Base-by-base conservation (phyloP, 2,329 filamentous ascomycete species). In the Balansia obtecta region DNA sequence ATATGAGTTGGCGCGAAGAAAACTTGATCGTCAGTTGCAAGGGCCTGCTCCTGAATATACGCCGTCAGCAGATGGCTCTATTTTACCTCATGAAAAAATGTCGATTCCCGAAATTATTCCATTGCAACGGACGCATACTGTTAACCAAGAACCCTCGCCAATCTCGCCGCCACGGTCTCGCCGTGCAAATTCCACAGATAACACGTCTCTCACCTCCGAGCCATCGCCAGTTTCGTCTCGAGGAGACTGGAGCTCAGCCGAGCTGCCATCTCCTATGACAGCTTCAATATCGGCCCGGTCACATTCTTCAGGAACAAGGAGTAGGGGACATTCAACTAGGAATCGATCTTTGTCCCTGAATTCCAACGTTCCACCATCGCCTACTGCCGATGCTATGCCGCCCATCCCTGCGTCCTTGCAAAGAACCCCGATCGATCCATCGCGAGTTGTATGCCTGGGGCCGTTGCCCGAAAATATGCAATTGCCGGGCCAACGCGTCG, bases 401-500 rank as follows among this genome's bases (percentile, higher is more conserved):
- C 44, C 51, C 1, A 51, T 56, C 13, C 18, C 54, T 20, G 52
- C 52, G 11, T 44, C 55, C n/a, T 63, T 70, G 41, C 75, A 77
- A 50, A 67, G 70, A 37, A 69, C 71, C 0, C 71, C 72, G 1
- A 79, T 82, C 50, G 73, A 78, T 53, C 66, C 75, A 1, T 68
- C 70, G 3, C 70, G 72, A 16, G 70, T 81, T 2, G 65, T 81
- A 0, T 81, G 75, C 51, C 65, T 80, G 0, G 79, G 79, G 0
- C 71, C 73, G 6, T 57, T 82, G 4, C 77, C 77, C 0, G 69
- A 71, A 40, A 73, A 74, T 49, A 57, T 77, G 3, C 58, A 60
- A 12, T 53, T 64, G 2, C 57, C 63, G 1, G 56, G 56, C 27
- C 57, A 60, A 10, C 46, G 52, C 20, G 42, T 52, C 7, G 34